Evolutionary conservation across 768 basidiomycete species (phyloP), one percentile per base, ranked within the genome.

Genomic region (Serpula lacrymans): DNA sequence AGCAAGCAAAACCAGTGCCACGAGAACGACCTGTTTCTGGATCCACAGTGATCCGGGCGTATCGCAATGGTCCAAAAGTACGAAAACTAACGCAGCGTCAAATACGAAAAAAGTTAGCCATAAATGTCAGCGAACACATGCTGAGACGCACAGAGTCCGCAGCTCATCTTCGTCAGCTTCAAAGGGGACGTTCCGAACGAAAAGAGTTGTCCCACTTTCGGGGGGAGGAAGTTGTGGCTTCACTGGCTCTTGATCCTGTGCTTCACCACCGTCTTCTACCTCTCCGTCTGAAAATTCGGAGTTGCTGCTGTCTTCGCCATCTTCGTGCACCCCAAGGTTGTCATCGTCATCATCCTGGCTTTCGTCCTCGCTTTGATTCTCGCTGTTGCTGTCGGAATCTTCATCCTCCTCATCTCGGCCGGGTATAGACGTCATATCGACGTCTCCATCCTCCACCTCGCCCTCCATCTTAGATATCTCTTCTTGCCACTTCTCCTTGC

Each of bases 1-100:
- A 97, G 59, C 93, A 97, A 2, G 84, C 92, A 57, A 99, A 99
- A 3, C 93, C 96, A 5, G 93, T 95, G 18, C 96, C 96, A 33
- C 92, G 75, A 17, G 95, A 92, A 33, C 93, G 83, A 13, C 84
- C 89, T 1, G 84, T 91, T 2, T 71, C 78, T 6, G 68, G 72
- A 50, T 98, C 96, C 62, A 92, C 69, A 0, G 94, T 87, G 37
- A 98, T 88, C 16, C 90, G 81, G 4, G 88, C 93, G 58, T 98
- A 99, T 17, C 93, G 86, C 13, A 99, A 70, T 4, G 91, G 84
- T 0, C 96, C 96, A 58, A 94, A 98, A 1, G 81, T 66, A 17
- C 92, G 86, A 69, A 99, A 96, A 21, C 94, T 96, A 34, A 21
- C 36, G 3, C 45, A 16, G 13, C 21, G 33, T 34, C 14, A 23